Percentiles rank a stretch among this genome's conserved stretches.
Evolutionary conservation across 768 basidiomycete species (phyloP).

Genomic region (Mrakia hoshinonis): DNA sequence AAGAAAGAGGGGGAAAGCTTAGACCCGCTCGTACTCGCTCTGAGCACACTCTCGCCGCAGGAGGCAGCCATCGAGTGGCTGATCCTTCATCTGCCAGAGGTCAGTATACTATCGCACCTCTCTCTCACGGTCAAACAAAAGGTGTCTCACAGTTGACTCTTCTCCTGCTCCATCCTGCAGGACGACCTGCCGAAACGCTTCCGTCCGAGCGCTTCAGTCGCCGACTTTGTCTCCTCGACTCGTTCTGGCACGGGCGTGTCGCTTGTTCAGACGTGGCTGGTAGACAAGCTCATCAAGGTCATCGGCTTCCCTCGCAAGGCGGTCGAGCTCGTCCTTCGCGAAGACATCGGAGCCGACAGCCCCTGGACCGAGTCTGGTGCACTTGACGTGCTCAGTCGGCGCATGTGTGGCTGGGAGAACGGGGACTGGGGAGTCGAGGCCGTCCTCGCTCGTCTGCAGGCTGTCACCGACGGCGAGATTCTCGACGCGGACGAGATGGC

Average conservation of each 20-base stretch:
- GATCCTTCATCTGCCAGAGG: constrained; percentile 62
- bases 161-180: constrained; percentile 38
- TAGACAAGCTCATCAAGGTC: constrained; percentile 70
- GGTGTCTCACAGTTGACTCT: too few relatives aligned
- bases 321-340: constrained; percentile 51
- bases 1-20: constrained; percentile 44
- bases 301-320: constrained; percentile 69
- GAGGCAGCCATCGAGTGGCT: constrained; percentile 79
- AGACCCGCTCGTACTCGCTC: constrained; percentile 48
- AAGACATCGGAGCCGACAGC: constrained; percentile 34
- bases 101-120: too few relatives aligned
- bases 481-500: constrained; percentile 32
- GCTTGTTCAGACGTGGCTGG: constrained; percentile 68
- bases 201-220: constrained; percentile 33
- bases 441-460: constrained; percentile 10
- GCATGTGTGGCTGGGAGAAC: constrained; percentile 39
- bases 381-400: constrained; percentile 46
- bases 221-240: constrained; percentile 39
- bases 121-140: too few relatives aligned
- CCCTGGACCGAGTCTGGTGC: constrained; percentile 46
- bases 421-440: constrained; percentile 39
- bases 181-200: constrained; percentile 60
- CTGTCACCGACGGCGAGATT: constrained; percentile 29
- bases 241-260: constrained; percentile 42
- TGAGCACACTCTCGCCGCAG: constrained; percentile 53